Evolutionary conservation across 176 grass and related monocot genomes (phyloP).

Genomic region (Musa itinerans): DNA sequence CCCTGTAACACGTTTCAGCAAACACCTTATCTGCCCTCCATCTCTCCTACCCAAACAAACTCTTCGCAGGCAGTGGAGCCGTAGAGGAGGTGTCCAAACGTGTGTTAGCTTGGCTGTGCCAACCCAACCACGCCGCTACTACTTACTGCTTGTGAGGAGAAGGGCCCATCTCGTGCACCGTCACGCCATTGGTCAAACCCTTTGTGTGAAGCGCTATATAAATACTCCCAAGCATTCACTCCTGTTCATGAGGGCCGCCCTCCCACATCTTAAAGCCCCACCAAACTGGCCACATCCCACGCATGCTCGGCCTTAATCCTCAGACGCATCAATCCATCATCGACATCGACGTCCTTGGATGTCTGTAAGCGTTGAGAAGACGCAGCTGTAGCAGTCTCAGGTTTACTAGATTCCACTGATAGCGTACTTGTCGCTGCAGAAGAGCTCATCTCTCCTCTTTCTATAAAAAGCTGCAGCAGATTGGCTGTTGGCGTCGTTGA

Average conservation of each 20-base stretch:
- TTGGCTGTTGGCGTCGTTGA: no score
- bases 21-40: background rate
- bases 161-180: conserved; percentile 6
- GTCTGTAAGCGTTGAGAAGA: background rate
- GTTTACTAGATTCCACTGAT: background rate
- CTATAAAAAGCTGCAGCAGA: no score
- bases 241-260: conserved; percentile 2
- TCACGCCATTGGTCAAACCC: background rate
- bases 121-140: background rate
- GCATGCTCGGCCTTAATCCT: background rate
- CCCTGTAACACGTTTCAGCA: background rate
- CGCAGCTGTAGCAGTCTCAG: background rate
- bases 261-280: conserved; percentile 33
- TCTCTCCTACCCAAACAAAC: background rate
- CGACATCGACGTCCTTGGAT: background rate
- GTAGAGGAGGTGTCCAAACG: no score
- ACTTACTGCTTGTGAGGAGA: background rate
- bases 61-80: background rate
- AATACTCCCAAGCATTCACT: background rate
- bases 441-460: background rate
- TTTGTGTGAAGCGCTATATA: no score
- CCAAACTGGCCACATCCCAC: background rate
- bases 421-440: background rate
- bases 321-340: conserved; percentile 10
- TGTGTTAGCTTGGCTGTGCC: background rate